These are phyloP conservation scores for Metschnikowia chrysomelidarum DNA, from an alignment of 805 yeast species.

Conservation along the genomic window DNA sequence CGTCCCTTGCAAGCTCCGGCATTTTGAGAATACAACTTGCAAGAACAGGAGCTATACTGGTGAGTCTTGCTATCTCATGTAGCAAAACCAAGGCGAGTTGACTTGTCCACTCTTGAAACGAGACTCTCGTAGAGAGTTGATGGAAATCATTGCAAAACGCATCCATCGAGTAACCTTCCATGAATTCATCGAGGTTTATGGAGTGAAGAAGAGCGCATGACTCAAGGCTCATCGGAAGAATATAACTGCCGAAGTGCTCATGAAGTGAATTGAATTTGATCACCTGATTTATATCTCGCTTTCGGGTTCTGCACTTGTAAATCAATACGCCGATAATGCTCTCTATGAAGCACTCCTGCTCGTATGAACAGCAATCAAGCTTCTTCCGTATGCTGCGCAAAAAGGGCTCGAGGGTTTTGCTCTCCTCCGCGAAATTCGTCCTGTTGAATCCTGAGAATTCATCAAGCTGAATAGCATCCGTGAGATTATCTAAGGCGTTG, in stretches of 20 bases:
- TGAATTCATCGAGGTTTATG: slow-evolving; percentile 18
- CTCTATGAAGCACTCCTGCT: slow-evolving; percentile 27
- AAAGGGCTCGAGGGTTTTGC: slow-evolving; percentile 9
- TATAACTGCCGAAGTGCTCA: slow-evolving; percentile 14
- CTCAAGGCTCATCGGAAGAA: slow-evolving; percentile 35
- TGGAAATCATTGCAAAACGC: slow-evolving; percentile 8
- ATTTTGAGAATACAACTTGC: slow-evolving; percentile 26
- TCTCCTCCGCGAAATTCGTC: background rate
- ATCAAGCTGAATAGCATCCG: background rate
- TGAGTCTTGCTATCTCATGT: slow-evolving; percentile 1
- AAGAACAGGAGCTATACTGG: slow-evolving; percentile 7
- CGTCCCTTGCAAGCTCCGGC: slow-evolving; percentile 24
- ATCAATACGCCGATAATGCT: slow-evolving; percentile 40
- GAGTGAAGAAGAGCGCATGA: slow-evolving; percentile 31
- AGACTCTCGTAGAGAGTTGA: slow-evolving; percentile 10
- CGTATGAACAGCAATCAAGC: slow-evolving; percentile 11
- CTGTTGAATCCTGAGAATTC: slow-evolving; percentile 4
- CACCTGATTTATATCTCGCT: slow-evolving; percentile 19
- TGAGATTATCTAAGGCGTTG: background rate
- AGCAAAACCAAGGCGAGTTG: slow-evolving; percentile 5
- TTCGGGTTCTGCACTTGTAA: slow-evolving; percentile 22
- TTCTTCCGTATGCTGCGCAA: slow-evolving; percentile 19
- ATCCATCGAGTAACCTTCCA: background rate
- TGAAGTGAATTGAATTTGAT: slow-evolving; percentile 23
- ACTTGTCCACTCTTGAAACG: slow-evolving; percentile 6